Evolutionary conservation across 257 asterid genomes (phyloP).

Genomic region (Salvia miltiorrhiza): DNA sequence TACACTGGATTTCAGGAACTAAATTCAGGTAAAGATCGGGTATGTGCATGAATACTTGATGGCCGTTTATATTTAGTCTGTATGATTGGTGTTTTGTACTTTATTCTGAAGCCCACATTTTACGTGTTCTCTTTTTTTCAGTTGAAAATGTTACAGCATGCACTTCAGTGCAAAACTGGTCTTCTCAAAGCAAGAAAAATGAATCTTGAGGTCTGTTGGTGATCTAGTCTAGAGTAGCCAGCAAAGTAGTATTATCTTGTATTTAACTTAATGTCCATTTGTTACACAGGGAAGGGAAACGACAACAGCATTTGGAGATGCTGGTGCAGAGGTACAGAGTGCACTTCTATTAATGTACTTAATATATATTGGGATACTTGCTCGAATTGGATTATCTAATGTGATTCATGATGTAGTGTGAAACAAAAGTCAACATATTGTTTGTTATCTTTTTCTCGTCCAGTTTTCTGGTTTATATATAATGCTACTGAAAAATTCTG

Average conservation of each 20-base stretch:
- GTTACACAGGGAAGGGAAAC: slow-evolving; percentile 34
- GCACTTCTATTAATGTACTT: background rate
- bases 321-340: slow-evolving; percentile 43
- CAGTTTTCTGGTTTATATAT: too few species aligned
- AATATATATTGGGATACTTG: background rate
- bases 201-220: slow-evolving; percentile 44
- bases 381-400: too few species aligned
- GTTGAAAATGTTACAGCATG: slow-evolving; percentile 66
- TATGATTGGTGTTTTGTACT: background rate
- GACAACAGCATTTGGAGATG: slow-evolving; percentile 17
- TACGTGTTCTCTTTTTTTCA: slow-evolving; percentile 25
- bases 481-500: too few species aligned
- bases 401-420: too few species aligned
- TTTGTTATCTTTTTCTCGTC: too few species aligned
- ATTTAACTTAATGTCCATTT: background rate
- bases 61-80: background rate
- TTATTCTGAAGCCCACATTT: background rate
- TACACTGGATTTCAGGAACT: slow-evolving; percentile 5
- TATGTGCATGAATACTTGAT: slow-evolving; percentile 26
- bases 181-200: slow-evolving; percentile 48
- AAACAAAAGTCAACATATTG: too few species aligned
- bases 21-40: too few species aligned
- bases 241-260: background rate
- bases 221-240: slow-evolving; percentile 8
- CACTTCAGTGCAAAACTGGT: slow-evolving; percentile 59